Evolutionary conservation across 2,329 filamentous ascomycete species (phyloP), one percentile per base, ranked within the genome.

Genomic region (Sarocladium oryzae): DNA sequence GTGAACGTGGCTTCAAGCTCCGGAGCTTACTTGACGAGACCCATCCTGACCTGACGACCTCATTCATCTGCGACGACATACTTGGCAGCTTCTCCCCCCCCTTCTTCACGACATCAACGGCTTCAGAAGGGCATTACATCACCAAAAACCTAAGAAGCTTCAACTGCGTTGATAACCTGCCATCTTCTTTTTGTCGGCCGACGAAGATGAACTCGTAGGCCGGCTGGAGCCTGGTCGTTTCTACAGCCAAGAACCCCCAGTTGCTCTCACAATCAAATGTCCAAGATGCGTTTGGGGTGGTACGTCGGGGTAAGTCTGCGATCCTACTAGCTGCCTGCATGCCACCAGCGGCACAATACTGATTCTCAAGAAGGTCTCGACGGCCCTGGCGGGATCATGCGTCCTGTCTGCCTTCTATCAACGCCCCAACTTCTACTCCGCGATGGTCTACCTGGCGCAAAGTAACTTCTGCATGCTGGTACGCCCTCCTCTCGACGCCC

Each of bases 381-480:
- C 87, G 67, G 85, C 84, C 70, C 84, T 95, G 65, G 92, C 92
- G 61, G 86, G 82, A 57, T 82, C 84, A 61, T 90, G 96, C 54
- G 78, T 96, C 54, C 71, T 95, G 53, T 93, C 91, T 65, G 92
- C 93, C 55, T 92, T 97, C 70, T 87, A 93, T 64, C 89, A 97
- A 72, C 84, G 93, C 57, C 86, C 93, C 56, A 99, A 99, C 71
- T 99, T 97, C 77, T 99, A 99, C 73, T 95, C 92, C 51, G 91
- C 93, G 58, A 93, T 90, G 72, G 93, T 99, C 46, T 96, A 97
- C 70, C 82, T 99, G 49, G 89, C 91, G 36, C 92, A 97, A 70
- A 96, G 90, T 69, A 97, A 93, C 73, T 85, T 95, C 61, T 97
- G 92, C 66, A 75, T 97, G 50, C 88, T 97, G 81, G 88, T 93